Base-by-base conservation (phyloP, 2,329 filamentous ascomycete genomes). In the Alternaria gaisen region DNA sequence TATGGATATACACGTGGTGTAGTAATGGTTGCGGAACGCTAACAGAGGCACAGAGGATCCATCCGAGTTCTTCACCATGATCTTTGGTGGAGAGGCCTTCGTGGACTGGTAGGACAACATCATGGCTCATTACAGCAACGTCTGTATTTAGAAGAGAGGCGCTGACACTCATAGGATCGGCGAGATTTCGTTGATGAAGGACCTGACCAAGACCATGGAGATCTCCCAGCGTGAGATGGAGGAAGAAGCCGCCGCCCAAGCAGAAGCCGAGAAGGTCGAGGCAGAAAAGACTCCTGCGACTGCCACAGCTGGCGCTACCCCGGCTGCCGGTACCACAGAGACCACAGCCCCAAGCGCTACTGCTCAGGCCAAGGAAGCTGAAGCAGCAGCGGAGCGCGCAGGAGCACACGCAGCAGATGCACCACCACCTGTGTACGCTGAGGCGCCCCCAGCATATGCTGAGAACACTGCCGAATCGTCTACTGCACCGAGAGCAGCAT, bases 181-280 rank as follows among this genome's bases (percentile, higher is more conserved):
- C 69, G 95, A 99, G 85, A 97, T 99, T 71, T 95, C 92, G 52
- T 88, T 99, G 59, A 97, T 99, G 92, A 98, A 97, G 83, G 95
- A 99, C 75, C 86, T 99, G 56, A 98, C 94, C 18, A 93, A 93
- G 74, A 97, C 94, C 44, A 98, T 99, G 94, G 95, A 99, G 74
- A 98, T 99, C 69, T 94, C 93, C 20, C 94, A 93, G 89, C 85
- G 91, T 57, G 89, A 89, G 63, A 88, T 88, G 78, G 92, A 93
- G 72, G 90, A 91, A 68, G 88, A 90, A 63, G 88, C 87, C 46
- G 81, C 82, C 3, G 83, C 85, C 5, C 84, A 85, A 16, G 81
- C 83, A 20, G 81, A 84, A 75, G 69, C 70, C 12, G 70, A 70
- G 36, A 63, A 61, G 18, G 59, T 64, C 22, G 67, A 62, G 18